Evolutionary conservation across 371 early-diverging fungal species (phyloP), one percentile per base, ranked within the genome.

Genomic region (Apophysomyces sp.): DNA sequence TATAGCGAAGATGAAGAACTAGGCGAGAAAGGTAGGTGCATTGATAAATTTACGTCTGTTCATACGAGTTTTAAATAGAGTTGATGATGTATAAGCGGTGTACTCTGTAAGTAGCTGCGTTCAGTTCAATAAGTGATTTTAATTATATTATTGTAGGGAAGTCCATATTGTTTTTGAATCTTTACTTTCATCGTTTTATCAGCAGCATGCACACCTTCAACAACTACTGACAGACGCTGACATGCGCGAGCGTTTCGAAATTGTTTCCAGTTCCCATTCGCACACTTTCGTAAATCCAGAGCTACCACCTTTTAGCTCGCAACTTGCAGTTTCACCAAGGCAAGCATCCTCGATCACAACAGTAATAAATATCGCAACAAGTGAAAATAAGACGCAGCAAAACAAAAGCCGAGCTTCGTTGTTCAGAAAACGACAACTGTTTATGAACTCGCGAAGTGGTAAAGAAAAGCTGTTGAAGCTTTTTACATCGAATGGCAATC

Each of bases 81-180:
- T 21, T 34, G 15, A 51, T 36, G 26, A 27, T 32, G 31, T 60
- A 59, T 27, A 52, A 60, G 27, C 60, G 60, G 29, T 63, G 67
- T 34, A 55, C 57, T 18, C 32, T 71, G 64, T 68, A 67, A 51
- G 53, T 60, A 37, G 30, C 4, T 8, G 36, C n/a, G 16, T 8
- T 7, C 26, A 11, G 8, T 13, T 51, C 28, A 8, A 36, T 8
- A 40, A 30, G 12, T 30, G 12, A 31, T 13, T 30, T 36, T 36
- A 59, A 7, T 8, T 52, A 28, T 12, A 31, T 18, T 27, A 27
- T 37, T 26, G 9, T 39, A 68, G 68, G 16, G 64, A 64, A 52
- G 56, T 58, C 15, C 71, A 71, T 31, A 61, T 71, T 26, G 51
- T 58, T 27, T 21, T 71, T 7, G 71, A 71, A 54, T 18, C 66